phyloP scores from a whole-genome alignment of 2,329 filamentous ascomycete species.

The Neocatenulostroma microsporum region DNA sequence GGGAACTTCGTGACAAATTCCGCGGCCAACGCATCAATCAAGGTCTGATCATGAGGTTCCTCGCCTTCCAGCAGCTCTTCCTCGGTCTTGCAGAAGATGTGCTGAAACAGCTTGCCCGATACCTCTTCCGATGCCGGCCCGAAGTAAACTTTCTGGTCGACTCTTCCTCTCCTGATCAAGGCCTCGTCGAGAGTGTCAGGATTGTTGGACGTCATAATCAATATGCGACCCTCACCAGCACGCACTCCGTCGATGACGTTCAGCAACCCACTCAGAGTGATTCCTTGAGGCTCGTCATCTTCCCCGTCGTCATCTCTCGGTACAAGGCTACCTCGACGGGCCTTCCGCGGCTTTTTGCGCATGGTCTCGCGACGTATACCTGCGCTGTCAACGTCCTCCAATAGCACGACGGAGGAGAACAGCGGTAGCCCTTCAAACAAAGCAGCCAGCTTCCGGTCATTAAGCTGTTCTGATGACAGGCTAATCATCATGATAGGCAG shows the following conservation, averaged over 20 bases:
- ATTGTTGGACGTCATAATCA: slow-evolving; percentile 74
- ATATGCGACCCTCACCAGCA: slow-evolving; percentile 64
- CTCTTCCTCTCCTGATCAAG: slow-evolving; percentile 62
- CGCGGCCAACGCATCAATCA: slow-evolving; percentile 33
- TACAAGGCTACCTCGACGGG: background rate
- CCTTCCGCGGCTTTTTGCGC: slow-evolving; percentile 3
- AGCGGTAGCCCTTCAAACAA: slow-evolving; percentile 95
- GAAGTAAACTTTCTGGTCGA: slow-evolving; percentile 60
- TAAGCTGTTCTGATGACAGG: slow-evolving; percentile 88
- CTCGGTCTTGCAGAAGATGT: slow-evolving; percentile 21
- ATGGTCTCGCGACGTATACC: slow-evolving; percentile 86
- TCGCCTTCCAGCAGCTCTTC: slow-evolving; percentile 8
- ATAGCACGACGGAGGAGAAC: slow-evolving; percentile 99
- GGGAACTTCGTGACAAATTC: slow-evolving; percentile 39
- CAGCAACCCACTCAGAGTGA: slow-evolving; percentile 67
- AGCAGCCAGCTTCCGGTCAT: slow-evolving; percentile 91
- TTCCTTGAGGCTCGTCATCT: slow-evolving; percentile 31
- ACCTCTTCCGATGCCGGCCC: slow-evolving; percentile 34
- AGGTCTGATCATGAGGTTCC: slow-evolving; percentile 1
- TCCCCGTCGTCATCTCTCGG: background rate
- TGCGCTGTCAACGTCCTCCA: slow-evolving; percentile 92
- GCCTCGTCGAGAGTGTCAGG: slow-evolving; percentile 65
- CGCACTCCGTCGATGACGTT: slow-evolving; percentile 76
- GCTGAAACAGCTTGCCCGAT: slow-evolving; percentile 32
- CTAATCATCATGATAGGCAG: slow-evolving; percentile 96